Base-by-base conservation (phyloP, 306 rosid genomes). In the Herpetospermum pedunculosum region DNA sequence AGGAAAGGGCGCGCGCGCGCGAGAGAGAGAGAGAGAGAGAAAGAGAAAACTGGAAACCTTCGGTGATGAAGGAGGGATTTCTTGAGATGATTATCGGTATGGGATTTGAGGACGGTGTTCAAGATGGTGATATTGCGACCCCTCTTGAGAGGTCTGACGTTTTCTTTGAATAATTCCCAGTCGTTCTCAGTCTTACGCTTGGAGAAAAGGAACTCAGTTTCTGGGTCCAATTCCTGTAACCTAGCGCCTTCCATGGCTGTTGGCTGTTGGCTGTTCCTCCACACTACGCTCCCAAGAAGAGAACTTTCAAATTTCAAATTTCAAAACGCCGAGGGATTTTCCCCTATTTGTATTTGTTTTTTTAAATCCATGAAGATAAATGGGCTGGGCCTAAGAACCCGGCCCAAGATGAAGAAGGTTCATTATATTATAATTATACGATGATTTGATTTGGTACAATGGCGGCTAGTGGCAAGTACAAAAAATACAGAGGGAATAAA, bases 111-210 rank as follows among this genome's bases (percentile, higher is more conserved):
- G 5, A 92, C 89, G 12, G 75, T 67, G 85, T 93, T 93, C 74
- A 93, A 77, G 74, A 91, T 67, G 25, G 76, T 76, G 16, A 93
- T 78, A 13, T 91, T 91, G 32, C 98, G 94, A n/a, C 98, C 98
- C 50, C 98, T 78, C 80, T 93, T 93, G 76, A 93, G 75, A 3
- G 98, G 98, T 85, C 88, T 86, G 2, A 93, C 97, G 76, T 93
- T 93, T 84, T 93, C 98, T 63, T 93, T 93, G 87, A 82, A 93
- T 37, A 68, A 86, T 44, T 93, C 98, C 98, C 98, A 93, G 77
- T 93, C 96, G 81, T 83, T 85, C 26, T 97, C 91, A 4, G 84
- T 89, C 76, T 77, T 78, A 49, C 84, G 80, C 77, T 87, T 86
- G 6, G 96, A 87, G 40, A 75, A 75, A 18, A 93, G 84, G 76